Percentiles rank a stretch among this genome's conserved stretches.
Conservation (phyloP, 169 alveolate genomes). For the Besnoitia besnoiti region DNA sequence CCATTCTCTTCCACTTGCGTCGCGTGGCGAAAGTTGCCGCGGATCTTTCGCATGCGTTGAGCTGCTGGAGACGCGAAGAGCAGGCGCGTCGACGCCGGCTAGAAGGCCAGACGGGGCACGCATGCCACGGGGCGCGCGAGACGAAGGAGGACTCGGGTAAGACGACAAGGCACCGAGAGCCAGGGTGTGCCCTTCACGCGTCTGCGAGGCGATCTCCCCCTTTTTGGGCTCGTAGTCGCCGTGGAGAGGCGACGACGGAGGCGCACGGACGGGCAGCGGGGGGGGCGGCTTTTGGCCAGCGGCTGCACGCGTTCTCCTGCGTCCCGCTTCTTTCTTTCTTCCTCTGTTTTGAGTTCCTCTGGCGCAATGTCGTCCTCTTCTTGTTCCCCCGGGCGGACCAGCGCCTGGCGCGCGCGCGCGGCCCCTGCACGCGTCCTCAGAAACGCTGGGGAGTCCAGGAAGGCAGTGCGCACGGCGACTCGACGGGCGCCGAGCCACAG, state of each 20-base stretch:
- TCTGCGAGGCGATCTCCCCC: too few species aligned
- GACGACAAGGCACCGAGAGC: slow-evolving; percentile 12
- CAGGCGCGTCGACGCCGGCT: not conserved
- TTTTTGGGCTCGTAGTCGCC: too few species aligned
- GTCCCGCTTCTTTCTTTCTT: slow-evolving; percentile 14
- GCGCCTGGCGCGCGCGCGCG: slow-evolving; percentile 20
- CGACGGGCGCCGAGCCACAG: not conserved
- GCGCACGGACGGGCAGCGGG: too few species aligned
- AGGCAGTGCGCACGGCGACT: not conserved
- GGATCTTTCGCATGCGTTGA: not conserved
- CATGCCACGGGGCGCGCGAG: not conserved
- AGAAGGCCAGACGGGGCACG: not conserved
- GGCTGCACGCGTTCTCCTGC: slow-evolving; percentile 51
- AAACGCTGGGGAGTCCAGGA: not conserved
- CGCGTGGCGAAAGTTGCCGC: not conserved
- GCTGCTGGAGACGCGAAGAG: not conserved
- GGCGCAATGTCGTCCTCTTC: slow-evolving; percentile 35
- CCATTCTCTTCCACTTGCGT: not conserved
- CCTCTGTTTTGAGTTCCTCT: slow-evolving; percentile 38
- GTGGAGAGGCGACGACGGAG: too few species aligned
- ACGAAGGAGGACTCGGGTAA: not conserved
- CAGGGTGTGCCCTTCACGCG: too few species aligned
- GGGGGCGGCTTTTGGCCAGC: too few species aligned
- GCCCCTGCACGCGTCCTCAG: not conserved
- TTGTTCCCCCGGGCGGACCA: slow-evolving; percentile 41